Evolutionary conservation across 164 flowering plant genomes (phyloP).

Genomic region (Echeveria elegans): DNA sequence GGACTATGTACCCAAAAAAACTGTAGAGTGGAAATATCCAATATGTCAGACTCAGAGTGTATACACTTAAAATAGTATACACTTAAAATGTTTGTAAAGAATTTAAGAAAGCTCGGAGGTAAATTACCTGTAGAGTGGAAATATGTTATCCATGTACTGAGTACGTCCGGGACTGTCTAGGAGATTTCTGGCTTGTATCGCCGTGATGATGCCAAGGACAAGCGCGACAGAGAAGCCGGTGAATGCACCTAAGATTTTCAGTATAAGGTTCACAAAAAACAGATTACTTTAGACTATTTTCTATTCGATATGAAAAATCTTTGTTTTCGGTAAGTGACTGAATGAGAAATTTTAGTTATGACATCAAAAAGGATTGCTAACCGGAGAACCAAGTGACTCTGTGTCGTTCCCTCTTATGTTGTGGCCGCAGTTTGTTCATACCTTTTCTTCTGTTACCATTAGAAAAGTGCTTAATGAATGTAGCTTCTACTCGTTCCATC

Average conservation of each 20-base stretch:
- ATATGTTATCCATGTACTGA: constrained; percentile 10
- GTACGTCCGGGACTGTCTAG: neutral
- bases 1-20: constrained; percentile 29
- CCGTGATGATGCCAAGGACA: constrained; percentile 18
- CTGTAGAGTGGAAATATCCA: constrained; percentile 16
- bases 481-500: constrained; percentile 36
- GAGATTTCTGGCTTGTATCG: constrained; percentile 25
- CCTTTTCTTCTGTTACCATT: constrained; percentile 45
- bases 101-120: neutral
- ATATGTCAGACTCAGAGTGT: neutral
- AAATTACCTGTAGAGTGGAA: constrained; percentile 12
- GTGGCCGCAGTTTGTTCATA: constrained; percentile 33
- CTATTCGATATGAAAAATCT: neutral
- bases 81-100: neutral
- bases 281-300: neutral
- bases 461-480: constrained; percentile 42
- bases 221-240: constrained; percentile 44
- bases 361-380: constrained; percentile 9
- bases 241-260: constrained; percentile 30
- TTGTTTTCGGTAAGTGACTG: neutral
- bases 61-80: too few species aligned
- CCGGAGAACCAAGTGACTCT: constrained; percentile 34
- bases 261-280: too few species aligned
- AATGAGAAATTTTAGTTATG: neutral
- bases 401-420: constrained; percentile 33